Base-by-base conservation (phyloP, 2,329 filamentous ascomycete species). In the Cladophialophora psammophila region DNA sequence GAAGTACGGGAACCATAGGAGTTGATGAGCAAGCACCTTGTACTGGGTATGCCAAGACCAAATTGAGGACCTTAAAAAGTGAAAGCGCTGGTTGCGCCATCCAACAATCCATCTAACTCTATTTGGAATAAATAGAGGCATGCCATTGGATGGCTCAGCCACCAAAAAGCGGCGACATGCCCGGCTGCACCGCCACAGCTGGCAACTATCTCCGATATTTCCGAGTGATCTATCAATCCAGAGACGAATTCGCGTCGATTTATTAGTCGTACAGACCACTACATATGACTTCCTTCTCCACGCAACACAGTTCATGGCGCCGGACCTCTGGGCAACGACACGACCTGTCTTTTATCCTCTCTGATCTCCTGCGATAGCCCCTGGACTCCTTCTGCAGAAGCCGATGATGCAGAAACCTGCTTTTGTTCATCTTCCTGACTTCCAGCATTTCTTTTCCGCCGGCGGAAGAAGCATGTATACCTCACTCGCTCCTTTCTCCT, bases 31-130 rank as follows among this genome's bases (percentile, higher is more conserved):
- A 26, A 26, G 26, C 26, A 26, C 26, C 32, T 36, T 40, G 58
- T 20, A n/a, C n/a, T n/a, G n/a, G n/a, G n/a, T n/a, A 6, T 55
- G 60, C 52, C 60, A 36, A 63, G 60, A 40, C 20, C 35, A 63
- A 45, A 50, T 40, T 63, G 60, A 63, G 35, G 42, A 61, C 59
- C 42, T 61, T 61, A 61, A 53, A 40, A 61, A 54, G 45, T 26
- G 57, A 60, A 45, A 45, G 57, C 57, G 26, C 26, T 26, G 26
- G 26, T 26, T 26, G 26, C 26, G 26, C 26, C 26, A 26, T 26
- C 3, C 2, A 3, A 26, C 26, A 26, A 26, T 26, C 26, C 3
- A 3, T 26, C 40, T 42, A 42, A 42, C 40, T n/a, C 1, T 18
- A n/a, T 42, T n/a, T 18, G 8, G 40, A 42, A 13, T 42, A 42